Percentiles rank a stretch among this genome's conserved stretches.
These are phyloP conservation scores for Mycena rebaudengoi DNA, from an alignment of 768 basidiomycete genomes.

Conservation along the genomic window DNA sequence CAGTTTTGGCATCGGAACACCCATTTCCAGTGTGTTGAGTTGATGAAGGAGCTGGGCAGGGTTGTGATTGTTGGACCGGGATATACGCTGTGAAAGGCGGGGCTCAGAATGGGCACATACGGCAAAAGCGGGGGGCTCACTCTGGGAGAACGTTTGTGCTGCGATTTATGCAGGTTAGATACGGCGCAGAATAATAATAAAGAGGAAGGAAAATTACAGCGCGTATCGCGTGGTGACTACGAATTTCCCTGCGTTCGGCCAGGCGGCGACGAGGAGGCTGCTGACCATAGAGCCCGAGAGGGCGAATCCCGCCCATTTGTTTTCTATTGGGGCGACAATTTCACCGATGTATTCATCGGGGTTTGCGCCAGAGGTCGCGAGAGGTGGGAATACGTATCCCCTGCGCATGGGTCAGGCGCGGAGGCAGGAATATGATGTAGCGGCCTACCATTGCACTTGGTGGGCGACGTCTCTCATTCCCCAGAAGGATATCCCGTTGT, in stretches of 20 bases:
- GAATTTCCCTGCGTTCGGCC: slow-evolving; percentile 63
- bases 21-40: slow-evolving; percentile 73
- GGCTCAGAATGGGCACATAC: background rate
- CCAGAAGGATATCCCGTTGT: slow-evolving; percentile 64
- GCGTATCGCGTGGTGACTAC: slow-evolving; percentile 62
- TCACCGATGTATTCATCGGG: slow-evolving; percentile 69
- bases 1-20: slow-evolving; percentile 75
- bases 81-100: slow-evolving; percentile 44
- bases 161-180: background rate
- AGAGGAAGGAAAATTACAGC: slow-evolving; percentile 49
- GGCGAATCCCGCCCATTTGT: slow-evolving; percentile 64
- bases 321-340: slow-evolving; percentile 62
- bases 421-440: no score
- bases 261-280: slow-evolving; percentile 66
- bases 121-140: slow-evolving; percentile 37
- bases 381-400: slow-evolving; percentile 63
- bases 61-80: slow-evolving; percentile 61
- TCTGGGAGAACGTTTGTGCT: slow-evolving; percentile 62
- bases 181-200: background rate
- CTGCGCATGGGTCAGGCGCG: no score
- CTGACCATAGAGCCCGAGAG: slow-evolving; percentile 64
- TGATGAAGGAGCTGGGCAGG: slow-evolving; percentile 58
- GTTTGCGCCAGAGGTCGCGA: slow-evolving; percentile 45
- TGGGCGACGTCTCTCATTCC: slow-evolving; percentile 53
- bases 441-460: slow-evolving; percentile 43